Evolutionary conservation across 257 asterid species (phyloP).

Genomic region (Leonotis leonurus): DNA sequence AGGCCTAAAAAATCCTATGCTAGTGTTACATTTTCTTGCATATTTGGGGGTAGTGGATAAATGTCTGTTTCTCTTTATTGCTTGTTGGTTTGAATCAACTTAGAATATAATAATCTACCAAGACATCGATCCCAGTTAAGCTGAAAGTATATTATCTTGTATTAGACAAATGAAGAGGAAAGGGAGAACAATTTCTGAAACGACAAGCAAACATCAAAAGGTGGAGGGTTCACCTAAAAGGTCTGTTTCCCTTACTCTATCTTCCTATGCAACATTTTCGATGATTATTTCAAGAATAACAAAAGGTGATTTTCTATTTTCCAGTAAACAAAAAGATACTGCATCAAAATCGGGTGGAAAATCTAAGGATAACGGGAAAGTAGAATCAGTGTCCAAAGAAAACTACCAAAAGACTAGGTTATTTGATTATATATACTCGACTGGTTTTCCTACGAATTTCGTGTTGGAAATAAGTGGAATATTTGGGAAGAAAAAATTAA

Average conservation of each 20-base stretch:
- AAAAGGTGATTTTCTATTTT: conserved; percentile 22
- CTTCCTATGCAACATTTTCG: neutral
- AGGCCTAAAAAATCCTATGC: neutral
- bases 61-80: neutral
- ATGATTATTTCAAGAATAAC: conserved; percentile 13
- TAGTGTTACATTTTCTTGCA: neutral
- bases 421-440: too few relatives aligned
- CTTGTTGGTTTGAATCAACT: neutral
- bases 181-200: conserved; percentile 35
- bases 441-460: too few relatives aligned
- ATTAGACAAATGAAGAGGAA: conserved; percentile 61
- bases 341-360: conserved; percentile 41
- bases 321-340: conserved; percentile 45
- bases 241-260: conserved; percentile 27
- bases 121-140: neutral
- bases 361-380: conserved; percentile 39
- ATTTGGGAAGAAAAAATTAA: too few relatives aligned
- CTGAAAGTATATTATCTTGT: conserved; percentile 21
- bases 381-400: conserved; percentile 34
- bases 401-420: conserved; percentile 32
- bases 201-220: conserved; percentile 45
- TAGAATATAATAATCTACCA: neutral
- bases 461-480: too few relatives aligned
- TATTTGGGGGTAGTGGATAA: neutral
- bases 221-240: conserved; percentile 48